A percentile compares a stretch with the other conserved stretches of the same genome.
phyloP scores from a whole-genome alignment of 2,329 filamentous ascomycete species.

The Rhynchosporium agropyri region DNA sequence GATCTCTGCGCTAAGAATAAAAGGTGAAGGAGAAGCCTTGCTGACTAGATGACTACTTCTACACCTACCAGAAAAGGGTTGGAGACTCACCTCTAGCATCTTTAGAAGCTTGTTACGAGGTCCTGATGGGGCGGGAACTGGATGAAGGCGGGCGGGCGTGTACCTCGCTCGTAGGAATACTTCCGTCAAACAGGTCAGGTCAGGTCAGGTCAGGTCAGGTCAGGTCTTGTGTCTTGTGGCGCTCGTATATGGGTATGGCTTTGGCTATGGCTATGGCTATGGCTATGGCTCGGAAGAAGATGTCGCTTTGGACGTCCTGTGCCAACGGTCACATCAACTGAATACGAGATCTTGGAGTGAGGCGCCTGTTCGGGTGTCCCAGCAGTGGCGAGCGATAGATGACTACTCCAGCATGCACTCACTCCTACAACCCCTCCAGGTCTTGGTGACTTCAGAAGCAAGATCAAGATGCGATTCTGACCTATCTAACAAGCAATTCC shows the following conservation, averaged over 20 bases:
- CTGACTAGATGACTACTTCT: neutral
- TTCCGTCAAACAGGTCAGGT: neutral
- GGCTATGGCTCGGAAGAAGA: slow-evolving; percentile 6
- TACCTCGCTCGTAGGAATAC: neutral
- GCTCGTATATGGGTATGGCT: no score
- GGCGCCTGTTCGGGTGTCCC: slow-evolving; percentile 25
- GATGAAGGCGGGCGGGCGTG: slow-evolving; percentile 1
- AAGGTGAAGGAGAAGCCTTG: no score
- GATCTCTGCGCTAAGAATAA: neutral
- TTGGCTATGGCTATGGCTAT: neutral
- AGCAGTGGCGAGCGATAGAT: slow-evolving; percentile 22
- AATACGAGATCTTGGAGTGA: slow-evolving; percentile 26
- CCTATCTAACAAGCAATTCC: neutral
- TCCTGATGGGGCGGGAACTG: slow-evolving; percentile 4
- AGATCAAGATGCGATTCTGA: neutral
- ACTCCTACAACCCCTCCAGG: neutral
- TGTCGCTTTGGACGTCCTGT: slow-evolving; percentile 7
- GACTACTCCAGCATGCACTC: neutral
- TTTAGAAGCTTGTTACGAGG: slow-evolving; percentile 1
- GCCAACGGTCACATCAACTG: slow-evolving; percentile 2
- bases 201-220: neutral
- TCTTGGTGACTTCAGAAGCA: neutral
- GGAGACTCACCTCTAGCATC: neutral
- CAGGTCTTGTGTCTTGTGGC: no score
- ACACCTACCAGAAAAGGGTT: no score